A percentile compares a stretch with the other conserved stretches of the same genome.
phyloP scores from a whole-genome alignment of 257 asterid genomes.

The Nyctanthes arbortristis region DNA sequence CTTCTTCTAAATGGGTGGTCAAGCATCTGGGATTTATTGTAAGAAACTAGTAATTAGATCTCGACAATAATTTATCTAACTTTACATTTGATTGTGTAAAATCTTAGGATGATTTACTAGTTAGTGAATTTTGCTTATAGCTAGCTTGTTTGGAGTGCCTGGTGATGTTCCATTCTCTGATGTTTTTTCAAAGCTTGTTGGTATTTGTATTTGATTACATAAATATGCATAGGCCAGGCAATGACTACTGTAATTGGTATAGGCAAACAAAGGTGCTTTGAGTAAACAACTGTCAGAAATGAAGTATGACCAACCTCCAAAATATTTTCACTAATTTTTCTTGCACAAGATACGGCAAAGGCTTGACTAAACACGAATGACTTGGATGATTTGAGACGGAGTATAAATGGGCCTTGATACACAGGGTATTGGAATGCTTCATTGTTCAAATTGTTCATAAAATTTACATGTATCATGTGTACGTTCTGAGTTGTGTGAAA shows the following conservation, averaged over 20 bases:
- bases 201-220: no score
- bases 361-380: constrained; percentile 10
- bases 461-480: background rate
- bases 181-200: background rate
- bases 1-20: background rate
- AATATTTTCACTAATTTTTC: background rate
- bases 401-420: constrained; percentile 15
- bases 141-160: background rate
- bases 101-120: background rate
- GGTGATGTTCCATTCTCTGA: background rate
- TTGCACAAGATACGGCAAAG: background rate
- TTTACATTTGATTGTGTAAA: background rate
- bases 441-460: background rate
- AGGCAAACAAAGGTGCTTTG: background rate
- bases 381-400: constrained; percentile 14
- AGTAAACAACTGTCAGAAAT: background rate
- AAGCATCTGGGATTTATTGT: background rate
- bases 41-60: background rate
- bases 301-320: constrained; percentile 10
- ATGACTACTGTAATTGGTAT: no score
- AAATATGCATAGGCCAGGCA: no score
- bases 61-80: background rate
- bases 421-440: background rate
- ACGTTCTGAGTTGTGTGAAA: no score
- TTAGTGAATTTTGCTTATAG: background rate